Evolutionary conservation across 768 basidiomycete species (phyloP), one percentile per base, ranked within the genome.

Genomic region (Tulasnella sp.): DNA sequence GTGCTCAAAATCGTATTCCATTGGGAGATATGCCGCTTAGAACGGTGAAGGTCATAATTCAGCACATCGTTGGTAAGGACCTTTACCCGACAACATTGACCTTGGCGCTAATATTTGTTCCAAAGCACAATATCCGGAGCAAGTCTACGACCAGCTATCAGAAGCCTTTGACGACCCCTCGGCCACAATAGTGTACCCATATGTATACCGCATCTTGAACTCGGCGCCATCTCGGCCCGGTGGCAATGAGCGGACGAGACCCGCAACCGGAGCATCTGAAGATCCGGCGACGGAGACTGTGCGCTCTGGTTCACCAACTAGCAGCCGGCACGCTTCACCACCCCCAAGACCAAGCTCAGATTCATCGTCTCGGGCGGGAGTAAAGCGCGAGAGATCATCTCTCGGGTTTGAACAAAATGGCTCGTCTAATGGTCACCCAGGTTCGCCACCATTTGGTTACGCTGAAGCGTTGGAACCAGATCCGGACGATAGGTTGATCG

Each of bases 31-130:
- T 99, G 97, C 98, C 98, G 2, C 86, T 99, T 80, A 89, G 98
- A 81, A 99, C 98, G 2, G 95, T 99, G 86, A 99, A 99, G 88
- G 97, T 98, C 60, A 95, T 99, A 83, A 94, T 99, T 48, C 98
- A 99, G 86, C 96, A 97, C 85, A 91, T 98, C 79, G 95, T 98
- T 83, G 94, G 96, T 97, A 83, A 88, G 96, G 91, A 24, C 24
- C 74, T 22, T 22, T 41, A 18, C 41, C 24, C 20, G 14, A 28
- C 12, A 28, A 16, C n/a, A 9, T 11, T 79, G 24, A 72, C 72
- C 28, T 24, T 16, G 24, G 14, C 20, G 31, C 74, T 60, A 42
- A 46, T 44, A 16, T 28, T n/a, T 4, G 75, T 69, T 3, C 72
- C 73, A 24, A 77, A 94, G 95, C 93, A 48, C 93, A 95, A 83